A percentile compares a stretch with the other conserved stretches of the same genome.
phyloP scores from a whole-genome alignment of 495 filamentous ascomycete genomes.

The Hypoxylon subgilvum region DNA sequence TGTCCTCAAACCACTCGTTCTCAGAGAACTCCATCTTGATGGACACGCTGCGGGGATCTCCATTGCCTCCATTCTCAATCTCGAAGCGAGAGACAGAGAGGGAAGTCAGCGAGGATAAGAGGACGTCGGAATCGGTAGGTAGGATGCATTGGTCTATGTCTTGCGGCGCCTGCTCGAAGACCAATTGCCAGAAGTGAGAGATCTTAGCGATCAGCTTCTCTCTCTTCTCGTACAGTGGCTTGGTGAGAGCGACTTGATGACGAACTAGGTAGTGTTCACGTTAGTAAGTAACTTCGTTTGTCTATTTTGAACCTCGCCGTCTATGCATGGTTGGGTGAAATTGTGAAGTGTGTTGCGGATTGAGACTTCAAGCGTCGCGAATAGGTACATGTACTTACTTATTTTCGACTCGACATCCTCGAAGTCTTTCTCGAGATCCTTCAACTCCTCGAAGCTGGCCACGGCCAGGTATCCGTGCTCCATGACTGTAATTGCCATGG shows the following conservation, averaged over 20 bases:
- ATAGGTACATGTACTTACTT: constrained; percentile 71
- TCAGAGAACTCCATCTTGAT: constrained; percentile 66
- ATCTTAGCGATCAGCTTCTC: constrained; percentile 69
- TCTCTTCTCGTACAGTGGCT: constrained; percentile 74
- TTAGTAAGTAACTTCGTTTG: constrained; percentile 15
- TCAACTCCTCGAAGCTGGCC: constrained; percentile 62
- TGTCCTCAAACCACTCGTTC: constrained; percentile 78
- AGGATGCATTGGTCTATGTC: constrained; percentile 87
- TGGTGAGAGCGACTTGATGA: constrained; percentile 57
- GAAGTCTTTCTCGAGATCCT: constrained; percentile 71
- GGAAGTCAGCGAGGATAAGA: constrained; percentile 65
- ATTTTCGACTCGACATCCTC: constrained; percentile 72
- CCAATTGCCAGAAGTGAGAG: constrained; percentile 85
- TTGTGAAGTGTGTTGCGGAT: background rate
- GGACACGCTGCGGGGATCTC: constrained; percentile 68
- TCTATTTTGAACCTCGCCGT: no score
- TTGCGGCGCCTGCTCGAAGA: constrained; percentile 79
- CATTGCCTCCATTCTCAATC: constrained; percentile 62
- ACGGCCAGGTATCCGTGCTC: no score
- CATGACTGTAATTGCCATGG: no score
- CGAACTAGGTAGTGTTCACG: constrained; percentile 57
- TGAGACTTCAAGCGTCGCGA: background rate
- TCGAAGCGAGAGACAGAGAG: constrained; percentile 79
- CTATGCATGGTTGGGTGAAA: no score
- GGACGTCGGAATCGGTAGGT: constrained; percentile 70